Evolutionary conservation across 202 grass and related monocot species (phyloP).

Genomic region (Carex arenaria): DNA sequence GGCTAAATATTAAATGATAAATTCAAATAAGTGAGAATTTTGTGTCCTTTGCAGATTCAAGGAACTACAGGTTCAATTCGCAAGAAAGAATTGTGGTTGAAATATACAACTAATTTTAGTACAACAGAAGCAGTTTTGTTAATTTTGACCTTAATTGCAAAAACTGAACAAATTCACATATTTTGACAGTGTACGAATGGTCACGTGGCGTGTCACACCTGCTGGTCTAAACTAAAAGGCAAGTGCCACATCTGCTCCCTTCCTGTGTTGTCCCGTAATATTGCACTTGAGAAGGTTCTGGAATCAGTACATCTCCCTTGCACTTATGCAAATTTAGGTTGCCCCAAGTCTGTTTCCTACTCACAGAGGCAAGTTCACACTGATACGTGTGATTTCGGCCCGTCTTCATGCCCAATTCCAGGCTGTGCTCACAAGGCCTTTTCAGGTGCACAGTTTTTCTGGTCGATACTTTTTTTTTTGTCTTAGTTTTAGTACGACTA

Average conservation of each 20-base stretch:
- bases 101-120: not conserved
- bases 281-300: conserved; percentile 65
- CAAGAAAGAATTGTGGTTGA: not conserved
- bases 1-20: too few relatives aligned
- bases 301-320: conserved; percentile 60
- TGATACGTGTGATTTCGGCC: conserved; percentile 41
- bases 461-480: not conserved
- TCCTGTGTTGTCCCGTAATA: conserved; percentile 32
- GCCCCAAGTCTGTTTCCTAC: conserved; percentile 37
- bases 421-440: conserved; percentile 39
- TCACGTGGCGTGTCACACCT: conserved; percentile 70
- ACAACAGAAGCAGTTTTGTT: not conserved
- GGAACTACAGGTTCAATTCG: too few relatives aligned
- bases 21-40: too few relatives aligned
- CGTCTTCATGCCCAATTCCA: conserved; percentile 37
- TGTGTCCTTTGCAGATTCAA: too few relatives aligned
- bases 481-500: not conserved
- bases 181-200: conserved; percentile 52
- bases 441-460: not conserved
- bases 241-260: conserved; percentile 66
- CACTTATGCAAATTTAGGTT: conserved; percentile 47
- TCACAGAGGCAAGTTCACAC: conserved; percentile 33
- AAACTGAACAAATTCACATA: too few relatives aligned
- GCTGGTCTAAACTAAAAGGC: conserved; percentile 57
- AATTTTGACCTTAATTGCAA: not conserved